Evolutionary conservation across 371 early-diverging fungal species (phyloP), one percentile per base, ranked within the genome.

Genomic region (Caulochytrium protostelioides): DNA sequence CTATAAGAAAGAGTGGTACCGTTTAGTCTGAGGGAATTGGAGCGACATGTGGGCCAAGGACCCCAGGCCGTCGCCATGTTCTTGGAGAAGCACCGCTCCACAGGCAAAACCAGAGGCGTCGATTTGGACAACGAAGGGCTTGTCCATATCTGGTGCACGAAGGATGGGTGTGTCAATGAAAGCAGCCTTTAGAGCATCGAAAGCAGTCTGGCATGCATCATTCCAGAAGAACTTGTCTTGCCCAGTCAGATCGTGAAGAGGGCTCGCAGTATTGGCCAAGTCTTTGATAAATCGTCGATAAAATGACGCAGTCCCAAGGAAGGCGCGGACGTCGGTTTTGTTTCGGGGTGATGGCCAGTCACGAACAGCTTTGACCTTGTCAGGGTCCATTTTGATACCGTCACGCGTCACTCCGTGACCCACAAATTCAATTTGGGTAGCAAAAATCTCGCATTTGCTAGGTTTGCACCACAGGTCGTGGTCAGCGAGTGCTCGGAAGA

Each of bases 51-150:
- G 43, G 1, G 49, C 49, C 1, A 43, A 30, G 28, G 45, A 52
- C 23, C 46, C 37, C 21, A 35, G 20, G 2, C 19, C 14, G 3
- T 36, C 0, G 20, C 47, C 46, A 18, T 51, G 39, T 0, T 42
- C 38, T 39, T 63, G 62, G 5, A 39, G 39, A 0, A 68, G 28
- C 0, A 60, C 46, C 0, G 46, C 54, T 0, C 47, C 55, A 10
- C 61, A 5, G 0, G 55, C 68, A 4, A 20, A 7, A 6, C 19
- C 16, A 0, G 47, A 49, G 0, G 60, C 63, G 34, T 63, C 59
- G 1, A 40, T 44, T 5, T 51, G 34, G 7, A 64, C 12, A 1
- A 49, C 43, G 30, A 58, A 52, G 0, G 26, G 15, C 1, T 52
- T 34, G 0, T 30, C 13, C 1, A 27, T 22, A 32, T 55, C 43